These are phyloP conservation scores for Sabuloglossum arenarium DNA, from an alignment of 495 filamentous ascomycete genomes.

Conservation along the genomic window DNA sequence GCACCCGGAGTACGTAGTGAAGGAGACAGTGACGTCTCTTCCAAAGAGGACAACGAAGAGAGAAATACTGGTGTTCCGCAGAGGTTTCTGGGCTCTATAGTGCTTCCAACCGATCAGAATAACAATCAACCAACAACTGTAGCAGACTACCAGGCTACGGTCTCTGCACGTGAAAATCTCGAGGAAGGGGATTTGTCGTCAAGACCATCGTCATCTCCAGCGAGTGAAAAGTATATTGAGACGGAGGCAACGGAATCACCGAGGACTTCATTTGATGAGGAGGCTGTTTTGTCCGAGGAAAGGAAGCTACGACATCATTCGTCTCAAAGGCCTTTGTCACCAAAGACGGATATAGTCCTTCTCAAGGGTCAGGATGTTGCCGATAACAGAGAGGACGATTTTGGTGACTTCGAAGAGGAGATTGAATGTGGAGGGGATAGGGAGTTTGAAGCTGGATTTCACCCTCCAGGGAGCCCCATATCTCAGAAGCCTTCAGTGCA, in stretches of 20 bases:
- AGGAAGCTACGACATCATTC: neutral
- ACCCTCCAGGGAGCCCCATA: conserved; percentile 6
- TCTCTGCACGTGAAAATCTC: neutral
- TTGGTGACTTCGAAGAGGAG: conserved; percentile 30
- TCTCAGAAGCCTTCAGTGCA: conserved; percentile 7
- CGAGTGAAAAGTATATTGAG: neutral
- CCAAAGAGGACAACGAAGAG: neutral
- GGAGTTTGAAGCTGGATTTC: conserved; percentile 6
- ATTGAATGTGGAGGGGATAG: conserved; percentile 12
- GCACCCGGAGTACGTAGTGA: neutral
- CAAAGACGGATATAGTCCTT: neutral
- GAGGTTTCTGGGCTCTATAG: neutral
- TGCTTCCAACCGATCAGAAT: neutral
- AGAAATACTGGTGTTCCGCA: neutral
- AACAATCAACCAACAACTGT: neutral
- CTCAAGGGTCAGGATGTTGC: neutral
- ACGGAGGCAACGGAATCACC: neutral
- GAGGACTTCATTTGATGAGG: neutral
- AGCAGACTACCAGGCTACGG: neutral
- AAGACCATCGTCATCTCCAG: neutral
- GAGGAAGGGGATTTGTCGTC: neutral
- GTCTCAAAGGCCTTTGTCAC: neutral
- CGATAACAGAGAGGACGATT: conserved; percentile 20
- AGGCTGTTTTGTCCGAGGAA: neutral
- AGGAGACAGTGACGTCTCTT: neutral